Evolutionary conservation across 1,284 basidiomycete genomes (phyloP), one percentile per base, ranked within the genome.

Genomic region (Boletellus deceptivus): DNA sequence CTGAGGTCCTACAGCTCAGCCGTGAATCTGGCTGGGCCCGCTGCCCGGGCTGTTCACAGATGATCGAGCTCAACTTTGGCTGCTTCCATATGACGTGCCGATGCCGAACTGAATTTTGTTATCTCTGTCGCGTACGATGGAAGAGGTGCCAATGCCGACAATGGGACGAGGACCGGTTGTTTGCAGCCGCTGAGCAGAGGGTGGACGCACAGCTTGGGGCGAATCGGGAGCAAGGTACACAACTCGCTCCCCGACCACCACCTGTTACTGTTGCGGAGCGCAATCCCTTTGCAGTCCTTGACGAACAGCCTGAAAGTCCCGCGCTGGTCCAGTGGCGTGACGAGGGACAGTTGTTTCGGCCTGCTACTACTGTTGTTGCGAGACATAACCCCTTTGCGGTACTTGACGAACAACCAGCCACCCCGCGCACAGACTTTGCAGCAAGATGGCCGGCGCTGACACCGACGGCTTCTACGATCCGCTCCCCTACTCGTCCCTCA

Each of bases 41-140:
- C 27, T 77, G 76, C 52, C 73, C 75, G 1, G 68, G 69, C 2
- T 77, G 76, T 55, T 60, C 64, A 17, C 63, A 68, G 38, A 61
- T 77, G 56, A 67, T 77, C 50, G 75, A 77, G 55, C 72, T 74
- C 34, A 53, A 65, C 25, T 35, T 62, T 11, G 76, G 75, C 1
- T 77, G 75, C 54, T 73, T 63, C 57, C 75, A 77, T 56, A 77
- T 77, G 72, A 76, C 74, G 7, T 77, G 75, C 53, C 61, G 70
- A 24, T 77, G 75, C 57, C 62, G 63, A 43, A 69, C 72, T 14
- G 61, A 77, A 50, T 77, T 77, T 54, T 77, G 75, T 58, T 76
- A 76, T 49, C 46, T 71, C 8, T 77, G 76, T 60, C 60, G 50
- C 10, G 69, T 62, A 7, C 52, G 36, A 18, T 77, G 75, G 75